Base-by-base conservation (phyloP, 2,329 filamentous ascomycete species). In the Ascochyta clinopodiicola region DNA sequence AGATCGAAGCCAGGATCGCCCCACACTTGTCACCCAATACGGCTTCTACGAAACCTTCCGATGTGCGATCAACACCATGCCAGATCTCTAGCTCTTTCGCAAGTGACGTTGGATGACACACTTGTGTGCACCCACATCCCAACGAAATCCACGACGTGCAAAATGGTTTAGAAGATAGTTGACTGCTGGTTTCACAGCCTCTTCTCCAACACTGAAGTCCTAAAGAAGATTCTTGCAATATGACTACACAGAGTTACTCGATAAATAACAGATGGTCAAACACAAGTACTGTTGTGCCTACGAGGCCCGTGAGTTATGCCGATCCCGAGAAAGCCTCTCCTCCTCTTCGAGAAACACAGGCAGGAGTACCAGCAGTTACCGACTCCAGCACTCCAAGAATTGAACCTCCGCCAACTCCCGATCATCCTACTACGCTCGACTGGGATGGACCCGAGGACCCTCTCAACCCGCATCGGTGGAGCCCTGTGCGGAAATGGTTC, bases 391-490 rank as follows among this genome's bases (percentile, higher is more conserved):
- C 36, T 36, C n/a, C 45, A 19, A 42, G 29, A 15, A 9, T 9
- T 7, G 34, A 39, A 21, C 2, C 31, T 35, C 37, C 45, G 43
- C 22, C 27, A 35, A 27, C 40, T 10, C 49, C 50, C 21, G 52
- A 49, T 17, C 53, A 36, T 8, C 59, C 53, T 17, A 37, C 21
- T 1, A 12, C 35, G 7, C 39, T 63, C 7, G 59, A 62, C 17
- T 64, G 51, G 59, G 57, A 59, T 12, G 40, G 51, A 4, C 36
- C 53, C 5, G 51, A 53, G 6, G 56, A 60, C 34, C 36, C 57
- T 37, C 49, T 60, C 2, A 64, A 64, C 13, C 50, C 57, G 9
- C 54, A 61, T n/a, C 57, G 62, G 24, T 64, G 54, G 59, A 44
- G 53, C 8, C 7, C 31, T 24, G 42, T 45, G 12, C 46, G 60